Evolutionary conservation across 1,139 yeast genomes (phyloP), one percentile per base, ranked within the genome.

Genomic region (Debaryomyces subglobosus): DNA sequence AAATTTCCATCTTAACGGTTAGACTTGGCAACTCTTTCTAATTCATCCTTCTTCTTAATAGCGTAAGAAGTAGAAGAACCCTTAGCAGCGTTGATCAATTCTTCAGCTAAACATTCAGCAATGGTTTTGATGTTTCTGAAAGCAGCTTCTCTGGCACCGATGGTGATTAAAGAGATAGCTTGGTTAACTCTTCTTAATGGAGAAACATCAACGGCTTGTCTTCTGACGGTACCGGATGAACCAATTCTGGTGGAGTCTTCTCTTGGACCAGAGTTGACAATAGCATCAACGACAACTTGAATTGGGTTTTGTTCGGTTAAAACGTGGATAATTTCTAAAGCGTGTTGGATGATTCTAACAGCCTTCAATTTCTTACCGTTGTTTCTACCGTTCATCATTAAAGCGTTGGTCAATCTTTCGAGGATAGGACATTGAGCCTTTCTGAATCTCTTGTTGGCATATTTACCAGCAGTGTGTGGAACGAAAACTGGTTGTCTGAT

Each of bases 371-470:
- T 95, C 87, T 95, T 95, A 87, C 99, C 99, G 87, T 95, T 95
- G 95, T 95, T 95, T 86, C 99, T 94, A 84, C 99, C 99, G 87
- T 95, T 91, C 99, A 95, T 95, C 99, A 95, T 95, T 75, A 95
- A 85, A 61, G 99, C 89, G 94, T 94, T 94, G 82, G 99, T 92
- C 77, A 95, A 86, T 86, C 99, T 94, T 86, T 95, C 99, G 68
- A 95, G 79, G 76, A 95, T 86, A 72, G 99, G 99, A 84, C 97
- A 92, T 86, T 94, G 98, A 65, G 99, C 96, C 89, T 95, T 95
- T 88, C 98, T 92, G 89, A 95, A 95, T 83, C 99, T 92, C 90
- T 94, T 94, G 81, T 91, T 78, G 72, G 98, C 99, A 84, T 92
- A 95, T 82, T 97, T 92, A 78, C 99, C 99, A 68, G 99, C 97